phyloP scores from a whole-genome alignment of 2,329 filamentous ascomycete genomes.

The Neofusicoccum laricinum region DNA sequence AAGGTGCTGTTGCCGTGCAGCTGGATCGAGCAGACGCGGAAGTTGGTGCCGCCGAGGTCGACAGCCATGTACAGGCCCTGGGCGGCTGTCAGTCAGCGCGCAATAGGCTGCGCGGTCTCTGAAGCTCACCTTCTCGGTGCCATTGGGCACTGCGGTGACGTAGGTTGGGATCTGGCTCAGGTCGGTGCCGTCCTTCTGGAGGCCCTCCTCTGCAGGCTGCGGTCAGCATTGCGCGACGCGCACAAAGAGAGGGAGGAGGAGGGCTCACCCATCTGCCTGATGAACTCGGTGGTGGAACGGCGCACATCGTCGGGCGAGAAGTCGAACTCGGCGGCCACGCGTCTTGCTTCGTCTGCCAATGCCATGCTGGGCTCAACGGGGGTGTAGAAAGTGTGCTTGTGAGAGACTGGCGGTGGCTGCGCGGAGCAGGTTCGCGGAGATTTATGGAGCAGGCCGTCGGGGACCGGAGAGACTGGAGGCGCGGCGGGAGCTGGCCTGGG shows the following conservation, averaged over 20 bases:
- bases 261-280: constrained; percentile 71
- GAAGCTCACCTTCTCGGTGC: constrained; percentile 80
- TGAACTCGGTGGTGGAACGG: constrained; percentile 78
- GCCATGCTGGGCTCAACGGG: constrained; percentile 43
- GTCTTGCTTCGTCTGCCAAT: constrained; percentile 68
- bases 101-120: not conserved
- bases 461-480: not conserved
- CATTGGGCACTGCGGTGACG: constrained; percentile 92
- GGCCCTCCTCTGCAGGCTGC: constrained; percentile 65
- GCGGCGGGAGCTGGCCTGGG: not conserved
- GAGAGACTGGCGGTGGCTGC: not conserved
- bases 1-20: constrained; percentile 95
- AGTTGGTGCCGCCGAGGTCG: constrained; percentile 97
- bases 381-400: constrained; percentile 22
- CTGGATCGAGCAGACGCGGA: constrained; percentile 92
- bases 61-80: constrained; percentile 94
- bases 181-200: constrained; percentile 72
- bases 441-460: constrained; percentile 14
- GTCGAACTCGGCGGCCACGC: constrained; percentile 81
- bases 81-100: not conserved
- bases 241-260: constrained; percentile 25
- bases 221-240: constrained; percentile 14
- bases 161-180: constrained; percentile 97
- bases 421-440: constrained; percentile 12
- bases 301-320: constrained; percentile 76